These are phyloP conservation scores for Hippophae tibetana DNA, from an alignment of 306 rosid species.

Conservation along the genomic window DNA sequence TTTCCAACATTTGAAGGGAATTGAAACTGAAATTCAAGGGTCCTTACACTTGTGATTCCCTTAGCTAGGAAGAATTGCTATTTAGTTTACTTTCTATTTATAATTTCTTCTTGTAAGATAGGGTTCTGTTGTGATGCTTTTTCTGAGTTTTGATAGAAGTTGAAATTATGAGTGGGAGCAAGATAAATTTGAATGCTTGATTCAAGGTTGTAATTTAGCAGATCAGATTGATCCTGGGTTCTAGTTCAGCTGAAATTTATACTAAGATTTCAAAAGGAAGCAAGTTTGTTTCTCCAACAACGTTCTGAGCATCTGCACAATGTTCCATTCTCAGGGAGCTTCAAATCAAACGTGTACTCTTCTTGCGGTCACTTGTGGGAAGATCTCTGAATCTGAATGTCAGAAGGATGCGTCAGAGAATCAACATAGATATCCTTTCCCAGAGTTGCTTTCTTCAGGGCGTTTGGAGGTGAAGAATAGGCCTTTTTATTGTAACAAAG, in stretches of 20 bases:
- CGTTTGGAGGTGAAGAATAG: slow-evolving; percentile 73
- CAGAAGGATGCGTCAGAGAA: slow-evolving; percentile 27
- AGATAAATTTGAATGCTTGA: neutral
- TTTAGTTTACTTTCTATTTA: neutral
- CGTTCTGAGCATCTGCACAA: slow-evolving; percentile 23
- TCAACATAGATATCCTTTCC: slow-evolving; percentile 50
- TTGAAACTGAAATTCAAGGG: slow-evolving; percentile 13
- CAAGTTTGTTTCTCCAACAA: slow-evolving; percentile 18
- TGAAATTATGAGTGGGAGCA: too few relatives aligned
- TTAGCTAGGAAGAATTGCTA: neutral
- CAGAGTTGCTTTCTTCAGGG: slow-evolving; percentile 65
- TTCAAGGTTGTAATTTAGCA: slow-evolving; percentile 12
- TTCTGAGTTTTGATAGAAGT: slow-evolving; percentile 11
- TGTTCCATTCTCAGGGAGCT: slow-evolving; percentile 73
- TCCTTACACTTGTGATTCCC: slow-evolving; percentile 8
- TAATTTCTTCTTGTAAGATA: slow-evolving; percentile 2
- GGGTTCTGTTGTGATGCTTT: slow-evolving; percentile 16
- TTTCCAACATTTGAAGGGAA: neutral
- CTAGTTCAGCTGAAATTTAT: slow-evolving; percentile 13
- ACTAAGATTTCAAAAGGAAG: slow-evolving; percentile 12
- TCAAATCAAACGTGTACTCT: slow-evolving; percentile 65
- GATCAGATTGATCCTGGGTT: slow-evolving; percentile 15
- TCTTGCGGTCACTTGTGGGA: slow-evolving; percentile 66
- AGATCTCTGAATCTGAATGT: slow-evolving; percentile 25
- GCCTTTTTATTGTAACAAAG: slow-evolving; percentile 1